Base-by-base conservation (phyloP, 441 rosid species). In the Erodium texanum region DNA sequence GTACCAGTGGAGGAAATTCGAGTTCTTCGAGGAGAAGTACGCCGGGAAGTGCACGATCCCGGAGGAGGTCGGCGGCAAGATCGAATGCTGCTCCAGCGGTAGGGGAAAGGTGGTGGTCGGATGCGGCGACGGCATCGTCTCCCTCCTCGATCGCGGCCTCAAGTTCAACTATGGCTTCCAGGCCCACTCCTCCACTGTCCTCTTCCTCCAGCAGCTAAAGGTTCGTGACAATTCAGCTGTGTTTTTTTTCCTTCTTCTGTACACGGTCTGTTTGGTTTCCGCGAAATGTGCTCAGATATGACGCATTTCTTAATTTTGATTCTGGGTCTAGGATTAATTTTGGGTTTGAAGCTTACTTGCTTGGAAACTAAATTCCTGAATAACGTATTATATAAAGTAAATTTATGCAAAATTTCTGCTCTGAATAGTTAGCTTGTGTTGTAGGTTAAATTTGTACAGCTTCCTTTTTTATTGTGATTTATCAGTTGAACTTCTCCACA, bases 1-100 rank as follows among this genome's bases (percentile, higher is more conserved):
- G 97, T 89, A 91, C 68, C 96, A 89, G 71, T 94, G 86, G 97
- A 85, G 99, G 79, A 94, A 94, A 80, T 94, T 94, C 80, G 99
- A 89, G 12, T 94, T 94, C 87, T 94, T 94, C 82, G 97, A 94
- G 83, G 98, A 94, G 79, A 94, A 94, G 80, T 84, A 87, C 73
- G 91, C 88, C 1, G 91, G 96, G 9, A 86, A 91, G 78, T 66
- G 81, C 80, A 54, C 64, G 76, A 86, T 94, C 62, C 99, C 97
- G 0, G 96, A 87, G 22, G 97, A 89, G 27, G 87, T 88, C 2
- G 41, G 61, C 11, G 95, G 97, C 41, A 83, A 78, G 70, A 80
- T 88, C 61, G 78, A 78, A 75, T 89, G 96, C 76, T 88, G 96
- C 83, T 91, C 98, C 23, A 86, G 98, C 82, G 99, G 98, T 71